phyloP scores from a whole-genome alignment of 2,329 filamentous ascomycete genomes.

The Chaetomium sp. region DNA sequence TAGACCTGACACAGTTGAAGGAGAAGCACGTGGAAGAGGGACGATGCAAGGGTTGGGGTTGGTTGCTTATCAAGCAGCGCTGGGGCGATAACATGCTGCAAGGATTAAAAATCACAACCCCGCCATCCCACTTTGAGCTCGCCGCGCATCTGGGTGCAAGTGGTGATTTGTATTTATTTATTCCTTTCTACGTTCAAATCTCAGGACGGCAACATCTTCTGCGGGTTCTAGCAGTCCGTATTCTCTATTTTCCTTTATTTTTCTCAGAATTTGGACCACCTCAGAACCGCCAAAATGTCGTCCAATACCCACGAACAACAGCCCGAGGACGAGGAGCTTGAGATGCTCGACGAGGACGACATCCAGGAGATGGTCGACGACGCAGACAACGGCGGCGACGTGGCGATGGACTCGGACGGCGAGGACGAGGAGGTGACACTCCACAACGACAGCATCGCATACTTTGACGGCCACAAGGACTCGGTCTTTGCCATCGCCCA shows the following conservation, averaged over 20 bases:
- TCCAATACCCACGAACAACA: conserved; percentile 32
- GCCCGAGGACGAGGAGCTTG: conserved; percentile 55
- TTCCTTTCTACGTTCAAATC: not conserved
- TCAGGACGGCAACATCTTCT: not conserved
- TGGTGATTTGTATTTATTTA: not conserved
- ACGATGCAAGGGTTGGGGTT: conserved; percentile 7
- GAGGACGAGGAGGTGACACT: conserved; percentile 64
- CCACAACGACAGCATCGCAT: conserved; percentile 86
- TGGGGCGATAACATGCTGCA: not conserved
- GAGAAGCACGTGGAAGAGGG: not conserved
- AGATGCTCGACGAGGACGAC: conserved; percentile 71
- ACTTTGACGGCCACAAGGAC: conserved; percentile 87
- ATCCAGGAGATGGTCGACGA: conserved; percentile 63
- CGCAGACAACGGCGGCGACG: conserved; percentile 46
- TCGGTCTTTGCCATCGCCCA: conserved; percentile 93
- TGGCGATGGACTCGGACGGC: conserved; percentile 70
- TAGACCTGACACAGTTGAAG: not conserved
- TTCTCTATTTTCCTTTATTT: not conserved
- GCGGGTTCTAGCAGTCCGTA: not conserved
- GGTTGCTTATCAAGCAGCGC: conserved; percentile 15
- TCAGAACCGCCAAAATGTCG: conserved; percentile 8
- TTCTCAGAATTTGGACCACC: too few relatives aligned
- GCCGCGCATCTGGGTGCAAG: too few relatives aligned
- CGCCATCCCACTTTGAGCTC: conserved; percentile 2
- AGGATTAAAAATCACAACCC: conserved; percentile 12